Evolutionary conservation across 139 green algal species (phyloP), one percentile per base, ranked within the genome.

Genomic region (Micractinium conductrix): DNA sequence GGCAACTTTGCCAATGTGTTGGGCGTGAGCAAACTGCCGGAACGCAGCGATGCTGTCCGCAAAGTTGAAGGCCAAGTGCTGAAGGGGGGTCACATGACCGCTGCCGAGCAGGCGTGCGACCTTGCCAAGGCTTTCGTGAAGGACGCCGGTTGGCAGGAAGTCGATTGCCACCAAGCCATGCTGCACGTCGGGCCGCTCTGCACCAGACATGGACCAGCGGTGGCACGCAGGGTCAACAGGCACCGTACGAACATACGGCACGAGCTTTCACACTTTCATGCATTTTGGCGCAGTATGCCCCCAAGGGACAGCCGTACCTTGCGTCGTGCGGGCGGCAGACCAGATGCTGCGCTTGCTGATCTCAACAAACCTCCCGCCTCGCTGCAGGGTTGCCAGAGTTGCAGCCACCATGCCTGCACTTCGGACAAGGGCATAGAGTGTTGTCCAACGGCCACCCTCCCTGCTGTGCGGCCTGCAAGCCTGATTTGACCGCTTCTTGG

Each of bases 331-430:
- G 19, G 79, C 74, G 12, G 84, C 55, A n/a, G 80, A 91, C 92
- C 92, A 97, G 48, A 98, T 95, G 91, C 95, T 93, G 35, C 95
- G 88, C 92, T 98, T 98, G 84, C 92, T 90, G 71, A 98, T 95
- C 86, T 98, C 95, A 38, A 94, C 87, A 81, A 96, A 87, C 0
- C 81, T 63, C 0, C 92, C 95, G 40, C 91, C 91, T 8, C 22
- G 50, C 33, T 37, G 69, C 45, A 97, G 65, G 12, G 72, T 37
- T n/a, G 92, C 85, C 38, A 97, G 74, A 6, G 87, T 92, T 37
- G 87, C 94, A 17, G 88, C 89, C 50, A 97, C 93, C 68, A 74
- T 74, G 68, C 68, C 68, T 74, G 68, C 37, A 74, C 4, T n/a
- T n/a, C n/a, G n/a, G n/a, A n/a, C n/a, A n/a, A 0, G n/a, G 35